Conservation (phyloP, 1,284 basidiomycete species). For the Boletellus deceptivus region DNA sequence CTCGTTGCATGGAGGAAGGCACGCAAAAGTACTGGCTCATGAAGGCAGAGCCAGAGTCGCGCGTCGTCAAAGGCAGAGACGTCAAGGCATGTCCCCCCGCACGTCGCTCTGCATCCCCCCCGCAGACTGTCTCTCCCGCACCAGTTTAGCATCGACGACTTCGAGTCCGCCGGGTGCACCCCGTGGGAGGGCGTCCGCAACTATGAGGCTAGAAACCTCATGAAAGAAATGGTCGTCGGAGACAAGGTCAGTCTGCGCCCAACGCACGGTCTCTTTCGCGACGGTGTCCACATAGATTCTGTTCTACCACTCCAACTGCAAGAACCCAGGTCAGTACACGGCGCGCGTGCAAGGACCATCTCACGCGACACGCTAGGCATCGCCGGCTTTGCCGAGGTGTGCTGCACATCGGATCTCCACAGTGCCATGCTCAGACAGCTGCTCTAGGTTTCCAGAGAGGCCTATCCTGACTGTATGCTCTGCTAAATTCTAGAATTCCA, state of each 20-base stretch:
- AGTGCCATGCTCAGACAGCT: slow-evolving; percentile 2
- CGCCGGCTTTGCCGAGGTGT: slow-evolving; percentile 78
- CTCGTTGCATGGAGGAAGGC: slow-evolving; percentile 5
- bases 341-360: neutral
- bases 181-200: slow-evolving; percentile 93
- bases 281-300: slow-evolving; percentile 45
- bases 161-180: slow-evolving; percentile 71
- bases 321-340: slow-evolving; percentile 64
- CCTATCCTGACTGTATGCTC: slow-evolving; percentile 85
- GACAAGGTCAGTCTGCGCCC: slow-evolving; percentile 59
- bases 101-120: neutral
- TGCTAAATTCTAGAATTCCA: slow-evolving; percentile 5
- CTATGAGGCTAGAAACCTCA: slow-evolving; percentile 88
- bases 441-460: slow-evolving; percentile 71
- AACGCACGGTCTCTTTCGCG: slow-evolving; percentile 4
- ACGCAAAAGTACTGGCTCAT: slow-evolving; percentile 67
- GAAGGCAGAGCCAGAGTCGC: slow-evolving; percentile 89
- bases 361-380: slow-evolving; percentile 55
- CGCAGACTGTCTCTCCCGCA: neutral
- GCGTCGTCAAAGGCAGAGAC: slow-evolving; percentile 87
- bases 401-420: slow-evolving; percentile 15
- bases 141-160: slow-evolving; percentile 90
- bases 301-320: slow-evolving; percentile 94
- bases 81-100: slow-evolving; percentile 62
- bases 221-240: slow-evolving; percentile 87